Evolutionary conservation across 179 eudicot species (phyloP).

Genomic region (Drosera spatulata): DNA sequence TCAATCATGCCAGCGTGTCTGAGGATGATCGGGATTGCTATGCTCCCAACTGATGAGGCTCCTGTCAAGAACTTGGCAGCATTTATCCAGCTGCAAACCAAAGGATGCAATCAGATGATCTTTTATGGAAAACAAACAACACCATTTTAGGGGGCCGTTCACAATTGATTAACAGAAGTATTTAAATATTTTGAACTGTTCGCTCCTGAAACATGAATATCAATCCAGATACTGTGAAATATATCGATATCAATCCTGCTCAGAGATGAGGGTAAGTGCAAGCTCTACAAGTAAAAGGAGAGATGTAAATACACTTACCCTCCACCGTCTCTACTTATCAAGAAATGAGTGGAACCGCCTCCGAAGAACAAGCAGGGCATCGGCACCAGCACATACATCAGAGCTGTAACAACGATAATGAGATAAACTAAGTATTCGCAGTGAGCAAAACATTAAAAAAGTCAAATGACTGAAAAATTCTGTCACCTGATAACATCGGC

Average conservation of each 20-base stretch:
- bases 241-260: too few species aligned
- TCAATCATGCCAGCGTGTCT: constrained; percentile 67
- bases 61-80: constrained; percentile 95
- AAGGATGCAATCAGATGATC: not conserved
- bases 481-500: constrained; percentile 93
- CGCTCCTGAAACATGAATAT: too few species aligned
- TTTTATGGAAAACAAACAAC: not conserved
- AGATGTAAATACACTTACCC: constrained; percentile 46
- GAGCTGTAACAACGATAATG: constrained; percentile 45
- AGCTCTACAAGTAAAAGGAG: not conserved
- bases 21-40: constrained; percentile 82
- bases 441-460: not conserved
- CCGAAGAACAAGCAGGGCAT: constrained; percentile 99
- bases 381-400: constrained; percentile 92
- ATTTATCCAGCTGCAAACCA: constrained; percentile 67
- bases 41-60: constrained; percentile 82
- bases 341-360: constrained; percentile 90
- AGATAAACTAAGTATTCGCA: not conserved
- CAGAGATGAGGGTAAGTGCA: too few species aligned
- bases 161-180: too few species aligned
- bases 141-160: too few species aligned
- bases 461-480: not conserved
- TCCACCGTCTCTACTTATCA: constrained; percentile 90
- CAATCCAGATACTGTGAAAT: too few species aligned
- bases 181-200: too few species aligned